Evolutionary conservation across 108 stramenopile genomes (phyloP).

Genomic region (Licmophora abbreviata): DNA sequence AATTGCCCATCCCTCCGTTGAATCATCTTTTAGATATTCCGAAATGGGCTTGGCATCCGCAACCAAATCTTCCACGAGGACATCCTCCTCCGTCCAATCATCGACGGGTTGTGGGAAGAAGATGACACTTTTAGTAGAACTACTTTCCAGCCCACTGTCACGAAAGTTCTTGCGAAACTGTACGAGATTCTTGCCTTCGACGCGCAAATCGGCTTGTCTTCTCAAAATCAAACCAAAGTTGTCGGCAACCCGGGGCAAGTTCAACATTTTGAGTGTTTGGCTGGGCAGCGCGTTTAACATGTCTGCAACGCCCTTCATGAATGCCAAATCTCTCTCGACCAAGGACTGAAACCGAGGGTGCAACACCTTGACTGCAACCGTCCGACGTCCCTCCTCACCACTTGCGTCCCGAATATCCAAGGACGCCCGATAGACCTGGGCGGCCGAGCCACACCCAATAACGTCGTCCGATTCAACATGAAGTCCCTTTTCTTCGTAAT

Average conservation of each 20-base stretch:
- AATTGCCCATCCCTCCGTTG: conserved; percentile 31
- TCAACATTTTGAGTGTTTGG: conserved; percentile 50
- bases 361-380: conserved; percentile 79
- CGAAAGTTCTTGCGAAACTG: conserved; percentile 67
- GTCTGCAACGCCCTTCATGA: conserved; percentile 62
- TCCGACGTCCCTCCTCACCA: conserved; percentile 9
- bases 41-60: conserved; percentile 62
- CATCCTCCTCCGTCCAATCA: conserved; percentile 42
- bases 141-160: conserved; percentile 6
- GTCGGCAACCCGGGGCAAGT: conserved; percentile 59
- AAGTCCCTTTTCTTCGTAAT: conserved; percentile 55
- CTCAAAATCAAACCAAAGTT: conserved; percentile 63
- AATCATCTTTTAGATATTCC: conserved; percentile 47
- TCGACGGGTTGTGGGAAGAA: conserved; percentile 59
- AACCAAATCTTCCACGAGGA: conserved; percentile 68
- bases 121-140: conserved; percentile 24
- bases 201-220: conserved; percentile 69
- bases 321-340: conserved; percentile 61
- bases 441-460: conserved; percentile 83
- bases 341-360: conserved; percentile 57
- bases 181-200: conserved; percentile 59
- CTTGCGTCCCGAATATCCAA: conserved; percentile 16
- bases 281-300: conserved; percentile 53
- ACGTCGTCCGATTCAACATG: conserved; percentile 27
- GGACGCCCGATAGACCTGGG: conserved; percentile 77